These are phyloP conservation scores for Lactifluus echinatus DNA, from an alignment of 768 basidiomycete genomes.

Conservation along the genomic window DNA sequence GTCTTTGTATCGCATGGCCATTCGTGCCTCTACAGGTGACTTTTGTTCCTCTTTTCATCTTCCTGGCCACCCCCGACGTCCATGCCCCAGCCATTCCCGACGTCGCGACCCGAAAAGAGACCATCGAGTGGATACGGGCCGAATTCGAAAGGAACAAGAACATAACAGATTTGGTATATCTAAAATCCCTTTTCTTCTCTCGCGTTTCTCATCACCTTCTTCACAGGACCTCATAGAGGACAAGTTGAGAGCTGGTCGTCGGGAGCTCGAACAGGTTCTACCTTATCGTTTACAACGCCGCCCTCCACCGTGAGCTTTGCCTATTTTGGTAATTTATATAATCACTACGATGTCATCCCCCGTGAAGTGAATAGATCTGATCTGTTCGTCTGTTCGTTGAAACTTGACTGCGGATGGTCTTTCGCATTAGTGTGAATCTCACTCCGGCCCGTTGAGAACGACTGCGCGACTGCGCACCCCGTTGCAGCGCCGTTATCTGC, in stretches of 20 bases:
- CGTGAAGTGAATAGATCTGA: not conserved
- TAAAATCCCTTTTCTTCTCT: not conserved
- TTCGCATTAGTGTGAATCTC: not conserved
- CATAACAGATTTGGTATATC: conserved; percentile 47
- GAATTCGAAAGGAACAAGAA: conserved; percentile 61
- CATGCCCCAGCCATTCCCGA: conserved; percentile 51
- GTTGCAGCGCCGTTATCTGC: not conserved
- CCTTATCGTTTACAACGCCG: conserved; percentile 26
- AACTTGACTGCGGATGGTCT: not conserved
- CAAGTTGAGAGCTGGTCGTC: conserved; percentile 43
- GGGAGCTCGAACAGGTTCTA: conserved; percentile 56
- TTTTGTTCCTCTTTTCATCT: conserved; percentile 6
- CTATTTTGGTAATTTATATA: not conserved
- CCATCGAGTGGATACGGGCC: conserved; percentile 59
- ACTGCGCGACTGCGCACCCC: not conserved
- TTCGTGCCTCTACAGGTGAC: conserved; percentile 61
- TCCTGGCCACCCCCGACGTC: conserved; percentile 3
- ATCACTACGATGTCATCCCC: not conserved
- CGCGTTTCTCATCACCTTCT: not conserved
- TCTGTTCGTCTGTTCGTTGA: not conserved
- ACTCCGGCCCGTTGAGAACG: not conserved
- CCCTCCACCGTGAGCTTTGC: not conserved
- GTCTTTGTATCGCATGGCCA: conserved; percentile 53
- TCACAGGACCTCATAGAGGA: conserved; percentile 51
- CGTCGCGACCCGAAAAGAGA: conserved; percentile 51